phyloP scores from a whole-genome alignment of 345 rosid species.

The Angophora floribunda region DNA sequence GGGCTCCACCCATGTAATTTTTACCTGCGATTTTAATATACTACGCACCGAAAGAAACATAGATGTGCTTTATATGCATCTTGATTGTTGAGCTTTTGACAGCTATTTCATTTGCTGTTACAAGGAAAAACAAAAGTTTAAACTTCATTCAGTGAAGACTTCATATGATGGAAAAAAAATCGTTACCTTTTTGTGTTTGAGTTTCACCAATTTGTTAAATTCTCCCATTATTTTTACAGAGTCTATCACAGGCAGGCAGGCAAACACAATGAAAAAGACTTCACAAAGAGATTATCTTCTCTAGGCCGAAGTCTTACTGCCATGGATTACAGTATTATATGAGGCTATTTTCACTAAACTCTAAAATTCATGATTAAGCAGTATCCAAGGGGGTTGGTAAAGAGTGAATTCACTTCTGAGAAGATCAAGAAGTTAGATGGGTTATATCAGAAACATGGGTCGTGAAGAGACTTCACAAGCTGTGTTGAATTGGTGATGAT shows the following conservation, averaged over 20 bases:
- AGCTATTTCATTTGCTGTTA: neutral
- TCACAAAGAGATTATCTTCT: neutral
- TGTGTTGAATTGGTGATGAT: neutral
- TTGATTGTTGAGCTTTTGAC: neutral
- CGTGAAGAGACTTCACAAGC: neutral
- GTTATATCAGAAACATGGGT: neutral
- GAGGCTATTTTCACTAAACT: neutral
- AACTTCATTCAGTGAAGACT: neutral
- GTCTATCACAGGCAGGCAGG: neutral
- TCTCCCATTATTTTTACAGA: neutral
- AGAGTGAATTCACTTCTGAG: neutral
- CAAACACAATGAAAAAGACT: neutral
- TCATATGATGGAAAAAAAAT: neutral
- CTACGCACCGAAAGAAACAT: neutral
- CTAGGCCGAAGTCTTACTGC: neutral
- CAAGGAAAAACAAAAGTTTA: neutral
- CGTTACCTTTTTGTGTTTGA: neutral
- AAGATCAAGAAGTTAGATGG: neutral
- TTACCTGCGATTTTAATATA: neutral
- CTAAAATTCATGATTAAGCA: neutral
- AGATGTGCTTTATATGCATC: neutral
- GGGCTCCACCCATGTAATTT: neutral
- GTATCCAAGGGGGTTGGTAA: neutral
- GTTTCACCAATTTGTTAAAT: neutral
- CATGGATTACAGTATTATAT: neutral